phyloP scores from a whole-genome alignment of 768 basidiomycete species.

The Crucibulum laeve region DNA sequence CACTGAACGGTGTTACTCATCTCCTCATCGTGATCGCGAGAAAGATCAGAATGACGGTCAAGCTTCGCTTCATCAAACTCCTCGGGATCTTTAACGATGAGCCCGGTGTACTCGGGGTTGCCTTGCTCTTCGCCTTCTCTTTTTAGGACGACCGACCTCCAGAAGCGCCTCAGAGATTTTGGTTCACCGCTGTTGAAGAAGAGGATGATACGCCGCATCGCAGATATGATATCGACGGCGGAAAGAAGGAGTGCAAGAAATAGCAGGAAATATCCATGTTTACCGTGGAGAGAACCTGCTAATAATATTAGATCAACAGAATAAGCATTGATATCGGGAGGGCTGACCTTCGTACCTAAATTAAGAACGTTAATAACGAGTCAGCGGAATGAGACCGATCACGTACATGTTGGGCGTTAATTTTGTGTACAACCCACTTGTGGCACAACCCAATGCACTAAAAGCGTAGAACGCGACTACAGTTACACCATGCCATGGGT shows the following conservation, averaged over 20 bases:
- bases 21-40: conserved; percentile 18
- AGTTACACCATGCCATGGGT: conserved; percentile 55
- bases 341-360: conserved; percentile 61
- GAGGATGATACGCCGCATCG: conserved; percentile 43
- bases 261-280: conserved; percentile 52
- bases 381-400: background rate
- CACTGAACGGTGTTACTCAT: conserved; percentile 45
- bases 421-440: conserved; percentile 70
- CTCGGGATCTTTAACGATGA: conserved; percentile 51
- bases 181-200: conserved; percentile 41
- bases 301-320: background rate
- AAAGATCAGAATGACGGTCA: conserved; percentile 25
- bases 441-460: conserved; percentile 57
- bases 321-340: conserved; percentile 3
- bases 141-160: conserved; percentile 53
- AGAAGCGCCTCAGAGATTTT: conserved; percentile 46
- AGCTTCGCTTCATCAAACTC: conserved; percentile 46
- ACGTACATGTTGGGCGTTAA: conserved; percentile 81
- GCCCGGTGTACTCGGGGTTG: conserved; percentile 53
- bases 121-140: conserved; percentile 25
- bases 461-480: conserved; percentile 63
- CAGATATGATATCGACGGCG: conserved; percentile 46
- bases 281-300: conserved; percentile 49
- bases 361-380: conserved; percentile 11
- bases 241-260: conserved; percentile 33